Percentiles rank a stretch among this genome's conserved stretches.
Evolutionary conservation across 2,329 filamentous ascomycete species (phyloP).

Genomic region (Penicillium hesseltinei): DNA sequence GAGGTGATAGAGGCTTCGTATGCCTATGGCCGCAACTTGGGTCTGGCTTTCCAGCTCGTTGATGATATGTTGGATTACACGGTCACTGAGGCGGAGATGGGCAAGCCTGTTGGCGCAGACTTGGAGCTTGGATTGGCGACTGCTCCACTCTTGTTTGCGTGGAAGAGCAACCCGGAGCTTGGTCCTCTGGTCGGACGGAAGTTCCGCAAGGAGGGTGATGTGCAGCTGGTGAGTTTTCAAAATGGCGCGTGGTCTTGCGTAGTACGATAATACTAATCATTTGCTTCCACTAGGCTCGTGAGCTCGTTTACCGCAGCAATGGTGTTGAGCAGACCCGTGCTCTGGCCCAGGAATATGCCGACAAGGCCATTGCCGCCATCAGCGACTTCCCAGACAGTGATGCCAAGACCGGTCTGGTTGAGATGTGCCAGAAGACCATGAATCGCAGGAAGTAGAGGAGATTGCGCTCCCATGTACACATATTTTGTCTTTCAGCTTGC

Average conservation of each 20-base stretch:
- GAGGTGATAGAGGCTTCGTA: conserved; percentile 90
- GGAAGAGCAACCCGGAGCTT: conserved; percentile 82
- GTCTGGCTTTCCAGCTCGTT: conserved; percentile 92
- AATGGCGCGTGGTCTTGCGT: not conserved
- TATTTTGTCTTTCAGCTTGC: conserved; percentile 17
- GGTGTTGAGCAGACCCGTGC: conserved; percentile 90
- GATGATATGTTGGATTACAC: conserved; percentile 99
- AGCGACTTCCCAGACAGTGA: conserved; percentile 85
- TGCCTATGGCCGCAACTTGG: conserved; percentile 86
- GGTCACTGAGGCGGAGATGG: conserved; percentile 75
- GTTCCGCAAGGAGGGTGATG: conserved; percentile 80
- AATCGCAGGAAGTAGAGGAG: conserved; percentile 70
- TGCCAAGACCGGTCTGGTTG: conserved; percentile 83
- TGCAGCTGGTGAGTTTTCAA: conserved; percentile 64
- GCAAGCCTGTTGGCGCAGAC: conserved; percentile 93
- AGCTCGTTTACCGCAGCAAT: conserved; percentile 77
- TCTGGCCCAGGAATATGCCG: conserved; percentile 84
- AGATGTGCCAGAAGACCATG: conserved; percentile 93
- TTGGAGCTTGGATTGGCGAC: conserved; percentile 90
- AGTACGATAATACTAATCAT: conserved; percentile 11
- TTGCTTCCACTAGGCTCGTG: conserved; percentile 64
- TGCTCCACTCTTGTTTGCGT: conserved; percentile 90
- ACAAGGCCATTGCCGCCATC: conserved; percentile 84
- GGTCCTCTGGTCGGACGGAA: conserved; percentile 88
- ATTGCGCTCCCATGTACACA: conserved; percentile 20